Base-by-base conservation (phyloP, 768 basidiomycete species). In the Auricularia sp. region DNA sequence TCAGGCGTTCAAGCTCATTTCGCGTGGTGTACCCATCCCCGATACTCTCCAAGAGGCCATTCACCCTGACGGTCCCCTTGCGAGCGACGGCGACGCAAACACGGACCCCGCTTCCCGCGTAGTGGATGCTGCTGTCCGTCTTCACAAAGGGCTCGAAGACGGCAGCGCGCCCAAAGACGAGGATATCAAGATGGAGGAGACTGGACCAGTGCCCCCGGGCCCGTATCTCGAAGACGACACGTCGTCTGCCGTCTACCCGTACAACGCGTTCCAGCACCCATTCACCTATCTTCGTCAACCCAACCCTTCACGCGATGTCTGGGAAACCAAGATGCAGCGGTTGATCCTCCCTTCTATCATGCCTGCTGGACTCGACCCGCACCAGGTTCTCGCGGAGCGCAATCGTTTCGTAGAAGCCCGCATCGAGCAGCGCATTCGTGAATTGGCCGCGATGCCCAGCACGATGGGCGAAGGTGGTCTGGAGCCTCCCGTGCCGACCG, bases 301-400 rank as follows among this genome's bases (percentile, higher is more conserved):
- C 68, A 86, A 88, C 66, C 86, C 89, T 45, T 78, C 82, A 33
- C 68, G 83, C 36, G 84, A 85, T 62, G 80, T 78, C 62, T 85
- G 85, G 71, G 84, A 86, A 1, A 88, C 88, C 35, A 86, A 88
- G 39, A 79, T 92, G 35, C 90, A 92, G 71, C 83, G 90, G 3
- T 82, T 93, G 29, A 77, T 98, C 54, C 81, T 98, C 21, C 97
- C 97, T 0, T 90, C 90, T 6, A 78, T 98, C 67, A 91, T 92
- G 85, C 96, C 97, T 0, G 77, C 82, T 10, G 96, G 96, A 16
- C 84, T 99, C 36, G 97, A 99, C 73, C 91, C 95, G 3, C 89
- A 95, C 69, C 85, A 92, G 68, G 82, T 98, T 66, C 81, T 94
- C 71, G 89, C 92, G 68, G 97, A 99, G 76, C 86, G 96, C 5